Base-by-base conservation (phyloP, 2,329 filamentous ascomycete genomes). In the Talaromyces sp. region DNA sequence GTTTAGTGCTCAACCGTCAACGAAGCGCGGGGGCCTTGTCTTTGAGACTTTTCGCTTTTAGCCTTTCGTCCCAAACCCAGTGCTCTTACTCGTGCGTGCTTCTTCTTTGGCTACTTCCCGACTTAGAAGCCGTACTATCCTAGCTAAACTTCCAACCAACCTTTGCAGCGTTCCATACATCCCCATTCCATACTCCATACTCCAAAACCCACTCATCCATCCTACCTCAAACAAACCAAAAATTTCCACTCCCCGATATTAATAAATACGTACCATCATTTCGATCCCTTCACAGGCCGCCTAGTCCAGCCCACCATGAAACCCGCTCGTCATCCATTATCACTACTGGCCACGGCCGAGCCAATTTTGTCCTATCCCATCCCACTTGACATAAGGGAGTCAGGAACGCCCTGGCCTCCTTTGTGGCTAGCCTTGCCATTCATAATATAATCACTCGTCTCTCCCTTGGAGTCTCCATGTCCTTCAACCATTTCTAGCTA, bases 21-120 rank as follows among this genome's bases (percentile, higher is more conserved):
- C 49, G 14, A 52, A 73, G 72, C 72, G 71, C 73, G 47, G 73
- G 72, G 69, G 73, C 73, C 75, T 75, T 22, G 45, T 49, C 22
- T 47, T 59, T 19, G 57, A 49, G 43, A 35, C 58, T 61, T 50
- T 24, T 31, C 7, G 47, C 35, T 35, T 61, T 39, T 61, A 35
- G 33, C 45, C 45, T 43, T 37, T 33, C n/a, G 4, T 70, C 68
- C 72, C 69, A 66, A 10, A 37, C 16, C 7, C 5, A 31, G 27
- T 5, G 27, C 27, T 13, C 41, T 43, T 61, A 33, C 58, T 52
- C 49, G 24, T 52, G 27, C 49, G 49, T 52, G 49, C 33, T n/a
- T 52, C 66, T 67, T 61, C 68, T 70, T 66, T 43, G 52, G 65
- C 63, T 39, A 64, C 37, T 45, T 60, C 62, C 58, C 56, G 13